A percentile compares a stretch with the other conserved stretches of the same genome.
These are phyloP conservation scores for Chrysoporthe puriensis DNA, from an alignment of 2,329 filamentous ascomycete species.

Conservation along the genomic window DNA sequence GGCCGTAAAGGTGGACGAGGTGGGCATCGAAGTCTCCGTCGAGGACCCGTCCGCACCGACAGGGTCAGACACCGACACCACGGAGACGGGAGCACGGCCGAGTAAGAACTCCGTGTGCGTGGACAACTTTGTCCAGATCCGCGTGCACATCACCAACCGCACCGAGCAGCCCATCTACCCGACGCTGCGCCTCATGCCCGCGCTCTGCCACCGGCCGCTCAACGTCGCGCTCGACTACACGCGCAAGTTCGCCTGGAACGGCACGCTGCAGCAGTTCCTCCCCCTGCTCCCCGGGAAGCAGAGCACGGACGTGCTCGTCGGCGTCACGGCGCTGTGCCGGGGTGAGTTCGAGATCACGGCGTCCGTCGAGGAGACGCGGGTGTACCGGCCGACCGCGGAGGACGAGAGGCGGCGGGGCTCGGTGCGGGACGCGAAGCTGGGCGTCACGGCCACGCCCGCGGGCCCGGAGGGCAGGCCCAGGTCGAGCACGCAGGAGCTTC, in stretches of 20 bases:
- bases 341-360: conserved; percentile 84
- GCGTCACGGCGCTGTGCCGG: conserved; percentile 74
- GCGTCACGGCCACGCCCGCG: conserved; percentile 28
- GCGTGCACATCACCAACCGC: conserved; percentile 75
- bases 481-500: conserved; percentile 59
- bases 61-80: conserved; percentile 21
- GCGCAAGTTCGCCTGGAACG: conserved; percentile 83
- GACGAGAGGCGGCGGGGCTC: conserved; percentile 36
- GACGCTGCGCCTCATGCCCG: conserved; percentile 76
- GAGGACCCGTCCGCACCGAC: conserved; percentile 36
- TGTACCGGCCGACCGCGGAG: conserved; percentile 46
- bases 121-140: conserved; percentile 71
- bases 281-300: conserved; percentile 63
- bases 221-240: conserved; percentile 79
- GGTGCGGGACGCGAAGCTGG: conserved; percentile 32
- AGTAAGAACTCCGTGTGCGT: conserved; percentile 41
- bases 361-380: conserved; percentile 76
- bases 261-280: conserved; percentile 76
- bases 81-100: conserved; percentile 27
- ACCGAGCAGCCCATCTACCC: conserved; percentile 69
- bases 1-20: conserved; percentile 77
- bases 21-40: conserved; percentile 68
- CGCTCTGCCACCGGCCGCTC: conserved; percentile 72
- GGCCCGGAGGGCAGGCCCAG: conserved; percentile 41
- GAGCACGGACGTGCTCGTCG: conserved; percentile 65